Base-by-base conservation (phyloP, 177 flowering plant species). In the Vitis hybrid region DNA sequence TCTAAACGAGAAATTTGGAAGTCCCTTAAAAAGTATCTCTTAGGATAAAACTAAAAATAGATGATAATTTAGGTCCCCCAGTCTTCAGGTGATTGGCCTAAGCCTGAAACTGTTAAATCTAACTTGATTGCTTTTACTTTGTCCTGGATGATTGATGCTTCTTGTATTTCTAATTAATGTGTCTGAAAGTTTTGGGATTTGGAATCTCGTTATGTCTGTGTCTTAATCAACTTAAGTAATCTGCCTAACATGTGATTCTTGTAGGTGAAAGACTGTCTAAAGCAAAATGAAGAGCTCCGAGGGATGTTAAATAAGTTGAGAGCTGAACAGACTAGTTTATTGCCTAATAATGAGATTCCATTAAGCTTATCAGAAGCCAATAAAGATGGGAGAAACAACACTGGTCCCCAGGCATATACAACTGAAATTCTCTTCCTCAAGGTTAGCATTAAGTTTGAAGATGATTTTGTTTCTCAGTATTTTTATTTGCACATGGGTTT, bases 221-320 rank as follows among this genome's bases (percentile, higher is more conserved):
- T 9, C 50, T 64, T 17, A 10, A 2, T 66, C 22, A 11, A 49
- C 19, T 2, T 11, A 47, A 19, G 2, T 10, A 38, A 15, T 4
- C 4, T 28, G 38, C 8, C 57, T 62, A 50, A 61, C 51, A n/a
- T 59, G 65, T 61, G 51, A 64, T 59, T 47, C 20, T 59, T 73
- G 62, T 80, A 95, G 98, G 90, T 93, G 76, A 91, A 90, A 79
- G 92, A 87, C 63, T 91, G 97, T 73, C 87, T 95, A 11, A 85
- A 86, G 78, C 92, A 90, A 84, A 91, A 93, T 79, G 91, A 91
- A 66, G 98, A 90, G 73, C 97, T 95, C 17, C 92, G 95, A 31
- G 74, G 67, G 52, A 51, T 80, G 70, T 78, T 93, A 57, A 90
- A 85, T 72, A 86, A 84, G 75, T 70, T 95, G 74, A 85, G 98